These are phyloP conservation scores for Geranium brycei DNA, from an alignment of 345 rosid genomes.

Conservation along the genomic window DNA sequence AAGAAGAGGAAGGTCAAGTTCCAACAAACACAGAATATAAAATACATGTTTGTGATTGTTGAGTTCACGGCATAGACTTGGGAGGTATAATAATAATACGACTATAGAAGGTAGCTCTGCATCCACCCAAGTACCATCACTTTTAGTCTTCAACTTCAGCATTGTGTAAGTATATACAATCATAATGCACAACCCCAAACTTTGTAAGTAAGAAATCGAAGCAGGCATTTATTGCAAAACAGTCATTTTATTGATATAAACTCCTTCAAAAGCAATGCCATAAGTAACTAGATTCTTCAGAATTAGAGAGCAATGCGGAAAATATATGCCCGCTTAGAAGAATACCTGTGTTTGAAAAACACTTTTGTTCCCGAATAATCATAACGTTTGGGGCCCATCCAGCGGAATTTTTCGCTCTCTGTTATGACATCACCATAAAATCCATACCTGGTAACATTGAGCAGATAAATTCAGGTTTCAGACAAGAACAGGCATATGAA, in stretches of 20 bases:
- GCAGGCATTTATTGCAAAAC: not conserved
- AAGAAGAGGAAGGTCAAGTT: no score
- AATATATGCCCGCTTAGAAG: slow-evolving; percentile 2
- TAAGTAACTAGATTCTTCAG: not conserved
- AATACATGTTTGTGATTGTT: no score
- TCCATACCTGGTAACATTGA: slow-evolving; percentile 47
- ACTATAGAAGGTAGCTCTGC: no score
- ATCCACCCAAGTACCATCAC: no score
- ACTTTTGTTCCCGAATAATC: slow-evolving; percentile 94
- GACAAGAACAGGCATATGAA: not conserved
- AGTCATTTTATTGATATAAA: not conserved
- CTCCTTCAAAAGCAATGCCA: not conserved
- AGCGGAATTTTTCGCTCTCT: slow-evolving; percentile 86
- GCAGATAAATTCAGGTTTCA: slow-evolving; percentile 1
- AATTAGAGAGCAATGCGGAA: not conserved
- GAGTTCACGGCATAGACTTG: no score
- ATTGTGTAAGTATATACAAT: no score
- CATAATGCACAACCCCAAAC: not conserved
- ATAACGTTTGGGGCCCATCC: slow-evolving; percentile 98
- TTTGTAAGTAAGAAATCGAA: not conserved
- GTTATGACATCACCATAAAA: slow-evolving; percentile 92
- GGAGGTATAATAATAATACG: no score
- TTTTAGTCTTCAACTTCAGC: no score
- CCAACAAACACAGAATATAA: no score
- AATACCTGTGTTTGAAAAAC: slow-evolving; percentile 72